A percentile compares a stretch with the other conserved stretches of the same genome.
These are phyloP conservation scores for Leccinum variicolor DNA, from an alignment of 768 basidiomycete genomes.

Conservation along the genomic window DNA sequence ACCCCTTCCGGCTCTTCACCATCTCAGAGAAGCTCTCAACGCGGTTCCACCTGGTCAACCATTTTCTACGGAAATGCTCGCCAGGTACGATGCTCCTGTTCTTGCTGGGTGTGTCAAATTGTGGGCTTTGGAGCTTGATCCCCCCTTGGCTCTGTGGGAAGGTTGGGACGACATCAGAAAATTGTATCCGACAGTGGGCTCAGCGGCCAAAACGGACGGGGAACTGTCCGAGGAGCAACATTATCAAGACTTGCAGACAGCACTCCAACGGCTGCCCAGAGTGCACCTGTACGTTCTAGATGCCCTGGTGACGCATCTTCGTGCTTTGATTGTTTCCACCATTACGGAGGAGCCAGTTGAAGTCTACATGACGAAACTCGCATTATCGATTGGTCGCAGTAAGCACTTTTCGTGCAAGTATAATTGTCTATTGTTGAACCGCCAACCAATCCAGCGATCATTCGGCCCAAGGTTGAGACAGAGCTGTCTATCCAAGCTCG, in stretches of 20 bases:
- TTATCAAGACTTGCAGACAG: constrained; percentile 55
- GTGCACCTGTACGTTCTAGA: constrained; percentile 82
- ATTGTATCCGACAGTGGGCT: constrained; percentile 78
- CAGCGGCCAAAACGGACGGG: constrained; percentile 49
- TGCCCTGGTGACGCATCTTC: constrained; percentile 69
- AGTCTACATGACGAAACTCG: constrained; percentile 82
- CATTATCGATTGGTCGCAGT: constrained; percentile 85
- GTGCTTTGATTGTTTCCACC: constrained; percentile 68
- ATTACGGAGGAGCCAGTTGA: constrained; percentile 69
- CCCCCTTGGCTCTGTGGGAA: constrained; percentile 81
- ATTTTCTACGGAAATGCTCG: constrained; percentile 53
- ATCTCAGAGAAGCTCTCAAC: constrained; percentile 82
- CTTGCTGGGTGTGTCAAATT: constrained; percentile 84
- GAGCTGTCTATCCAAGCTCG: constrained; percentile 89
- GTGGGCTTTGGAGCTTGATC: constrained; percentile 89
- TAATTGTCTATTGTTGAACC: not conserved
- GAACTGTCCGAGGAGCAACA: constrained; percentile 55
- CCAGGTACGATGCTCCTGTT: constrained; percentile 80
- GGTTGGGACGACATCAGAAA: constrained; percentile 90
- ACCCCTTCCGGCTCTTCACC: constrained; percentile 78
- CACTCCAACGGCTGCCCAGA: constrained; percentile 69
- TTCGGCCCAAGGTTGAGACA: constrained; percentile 79
- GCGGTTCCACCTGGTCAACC: constrained; percentile 50
- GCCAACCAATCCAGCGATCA: constrained; percentile 49
- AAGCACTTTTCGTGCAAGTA: constrained; percentile 29